These are phyloP conservation scores for Epithele typhae DNA, from an alignment of 768 basidiomycete genomes.

Conservation along the genomic window DNA sequence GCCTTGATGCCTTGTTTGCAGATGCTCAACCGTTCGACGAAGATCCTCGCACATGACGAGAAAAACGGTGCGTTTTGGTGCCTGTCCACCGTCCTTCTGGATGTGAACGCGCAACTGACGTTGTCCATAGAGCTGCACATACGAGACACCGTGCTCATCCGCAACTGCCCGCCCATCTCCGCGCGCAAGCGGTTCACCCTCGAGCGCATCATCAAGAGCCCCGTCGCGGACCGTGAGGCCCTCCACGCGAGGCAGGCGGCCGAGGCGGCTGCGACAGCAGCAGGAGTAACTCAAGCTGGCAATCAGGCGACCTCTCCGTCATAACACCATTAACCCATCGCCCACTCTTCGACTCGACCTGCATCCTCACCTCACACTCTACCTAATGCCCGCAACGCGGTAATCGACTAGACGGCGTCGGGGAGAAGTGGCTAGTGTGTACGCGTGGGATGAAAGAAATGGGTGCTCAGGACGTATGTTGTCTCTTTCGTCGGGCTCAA, in stretches of 20 bases:
- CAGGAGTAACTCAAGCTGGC: too few species aligned
- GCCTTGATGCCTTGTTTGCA: constrained; percentile 23
- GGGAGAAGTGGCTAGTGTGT: too few species aligned
- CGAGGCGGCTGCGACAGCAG: constrained; percentile 5
- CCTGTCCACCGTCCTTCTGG: background rate
- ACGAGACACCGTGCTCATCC: constrained; percentile 72
- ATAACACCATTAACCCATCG: background rate
- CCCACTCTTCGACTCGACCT: too few species aligned
- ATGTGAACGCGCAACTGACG: background rate
- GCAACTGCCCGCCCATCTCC: constrained; percentile 78
- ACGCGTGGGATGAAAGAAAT: too few species aligned
- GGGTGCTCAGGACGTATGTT: too few species aligned
- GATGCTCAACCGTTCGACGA: constrained; percentile 74
- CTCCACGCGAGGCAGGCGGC: constrained; percentile 16
- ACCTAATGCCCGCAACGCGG: constrained; percentile 2
- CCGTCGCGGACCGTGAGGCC: constrained; percentile 45
- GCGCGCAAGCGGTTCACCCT: constrained; percentile 74
- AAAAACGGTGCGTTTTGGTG: constrained; percentile 58
- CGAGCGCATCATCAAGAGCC: constrained; percentile 63
- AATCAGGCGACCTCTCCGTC: too few species aligned
- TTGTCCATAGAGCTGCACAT: constrained; percentile 48
- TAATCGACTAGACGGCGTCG: background rate
- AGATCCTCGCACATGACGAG: constrained; percentile 75
- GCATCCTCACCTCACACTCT: background rate
- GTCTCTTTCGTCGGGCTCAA: too few species aligned